These are phyloP conservation scores for Nitzschia palea DNA, from an alignment of 108 stramenopile genomes.

Conservation along the genomic window DNA sequence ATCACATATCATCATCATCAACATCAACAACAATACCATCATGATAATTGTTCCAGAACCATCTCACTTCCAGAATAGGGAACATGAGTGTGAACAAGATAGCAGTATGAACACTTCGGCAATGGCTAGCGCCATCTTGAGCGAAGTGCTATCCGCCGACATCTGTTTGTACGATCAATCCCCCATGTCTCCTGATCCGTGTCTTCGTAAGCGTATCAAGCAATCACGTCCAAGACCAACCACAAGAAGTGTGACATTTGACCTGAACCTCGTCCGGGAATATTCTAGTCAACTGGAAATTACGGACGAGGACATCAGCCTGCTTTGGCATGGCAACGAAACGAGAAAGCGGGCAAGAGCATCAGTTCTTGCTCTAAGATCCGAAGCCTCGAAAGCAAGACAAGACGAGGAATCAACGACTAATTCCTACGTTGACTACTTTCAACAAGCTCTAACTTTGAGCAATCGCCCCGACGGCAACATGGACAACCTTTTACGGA, in stretches of 20 bases:
- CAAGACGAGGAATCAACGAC: background rate
- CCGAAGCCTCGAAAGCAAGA: background rate
- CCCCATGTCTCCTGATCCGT: no score
- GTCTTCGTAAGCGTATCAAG: no score
- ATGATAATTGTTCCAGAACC: no score
- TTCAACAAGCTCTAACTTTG: slow-evolving; percentile 6
- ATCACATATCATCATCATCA: no score
- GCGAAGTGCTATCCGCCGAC: no score
- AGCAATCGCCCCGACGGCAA: background rate
- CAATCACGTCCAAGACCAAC: no score
- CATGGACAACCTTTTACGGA: background rate
- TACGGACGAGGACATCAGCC: background rate
- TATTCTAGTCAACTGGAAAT: background rate
- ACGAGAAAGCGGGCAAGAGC: slow-evolving; percentile 2
- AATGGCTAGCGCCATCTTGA: no score
- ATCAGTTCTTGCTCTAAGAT: background rate
- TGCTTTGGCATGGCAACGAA: background rate
- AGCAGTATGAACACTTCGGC: no score
- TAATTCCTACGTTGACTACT: background rate
- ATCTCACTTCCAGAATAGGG: no score
- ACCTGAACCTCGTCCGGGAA: background rate
- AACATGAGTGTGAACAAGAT: no score
- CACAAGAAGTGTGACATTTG: background rate
- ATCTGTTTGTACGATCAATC: no score
- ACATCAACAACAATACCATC: no score